These are phyloP conservation scores for Ceratocystis ficicola DNA, from an alignment of 2,329 filamentous ascomycete genomes.

Conservation along the genomic window DNA sequence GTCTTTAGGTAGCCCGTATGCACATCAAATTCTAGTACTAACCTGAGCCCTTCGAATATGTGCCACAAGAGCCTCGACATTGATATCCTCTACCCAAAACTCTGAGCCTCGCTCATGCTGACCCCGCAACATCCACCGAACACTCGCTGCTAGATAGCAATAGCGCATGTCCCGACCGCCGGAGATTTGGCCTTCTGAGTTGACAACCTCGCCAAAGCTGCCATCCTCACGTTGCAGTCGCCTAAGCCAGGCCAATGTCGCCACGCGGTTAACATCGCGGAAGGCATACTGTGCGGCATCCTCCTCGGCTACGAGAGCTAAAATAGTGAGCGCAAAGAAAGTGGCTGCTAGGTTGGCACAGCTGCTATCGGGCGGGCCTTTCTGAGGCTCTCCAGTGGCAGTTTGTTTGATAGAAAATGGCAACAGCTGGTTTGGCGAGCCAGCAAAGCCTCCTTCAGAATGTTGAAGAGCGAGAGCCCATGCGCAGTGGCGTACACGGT, in stretches of 20 bases:
- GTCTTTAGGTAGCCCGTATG: not conserved
- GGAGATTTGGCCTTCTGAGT: constrained; percentile 45
- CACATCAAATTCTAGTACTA: constrained; percentile 24
- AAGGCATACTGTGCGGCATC: constrained; percentile 37
- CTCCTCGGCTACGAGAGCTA: constrained; percentile 45
- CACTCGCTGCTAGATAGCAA: constrained; percentile 70
- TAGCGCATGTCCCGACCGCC: constrained; percentile 79
- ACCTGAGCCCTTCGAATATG: constrained; percentile 57
- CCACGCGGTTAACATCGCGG: constrained; percentile 51
- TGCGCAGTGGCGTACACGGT: constrained; percentile 39
- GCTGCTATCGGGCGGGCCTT: constrained; percentile 11
- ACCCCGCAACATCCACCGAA: constrained; percentile 71
- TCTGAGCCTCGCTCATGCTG: constrained; percentile 39
- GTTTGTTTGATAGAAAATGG: constrained; percentile 27
- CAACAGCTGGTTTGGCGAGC: constrained; percentile 58
- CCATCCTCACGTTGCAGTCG: constrained; percentile 70
- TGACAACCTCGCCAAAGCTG: constrained; percentile 77
- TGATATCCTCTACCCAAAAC: constrained; percentile 55
- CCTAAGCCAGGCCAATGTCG: constrained; percentile 62
- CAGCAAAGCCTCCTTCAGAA: constrained; percentile 75
- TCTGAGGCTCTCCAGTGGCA: not conserved
- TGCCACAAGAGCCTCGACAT: constrained; percentile 54
- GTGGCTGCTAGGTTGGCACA: constrained; percentile 70
- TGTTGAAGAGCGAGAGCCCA: constrained; percentile 87
- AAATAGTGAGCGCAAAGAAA: constrained; percentile 68